Percentiles rank a stretch among this genome's conserved stretches.
These are phyloP conservation scores for Phytophthora pseudosyringae DNA, from an alignment of 352 stramenopile species.

Conservation along the genomic window DNA sequence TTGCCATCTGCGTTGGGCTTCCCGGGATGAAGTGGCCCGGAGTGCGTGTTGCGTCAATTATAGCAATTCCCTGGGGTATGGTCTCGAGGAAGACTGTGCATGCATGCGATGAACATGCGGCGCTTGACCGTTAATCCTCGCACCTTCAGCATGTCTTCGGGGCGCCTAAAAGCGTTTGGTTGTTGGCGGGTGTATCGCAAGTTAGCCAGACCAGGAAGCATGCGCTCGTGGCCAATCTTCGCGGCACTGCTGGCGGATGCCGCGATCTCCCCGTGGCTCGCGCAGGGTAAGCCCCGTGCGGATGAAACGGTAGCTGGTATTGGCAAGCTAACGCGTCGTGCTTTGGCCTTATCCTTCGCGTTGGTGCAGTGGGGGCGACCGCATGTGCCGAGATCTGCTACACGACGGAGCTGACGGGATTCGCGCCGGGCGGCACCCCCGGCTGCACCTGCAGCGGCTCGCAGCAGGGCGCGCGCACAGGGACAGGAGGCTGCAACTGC, in stretches of 20 bases:
- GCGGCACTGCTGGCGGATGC: constrained; percentile 14
- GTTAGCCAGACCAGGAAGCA: constrained; percentile 18
- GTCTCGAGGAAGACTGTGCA: constrained; percentile 17
- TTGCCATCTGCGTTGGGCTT: no score
- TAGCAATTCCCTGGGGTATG: constrained; percentile 10
- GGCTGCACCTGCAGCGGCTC: constrained; percentile 45
- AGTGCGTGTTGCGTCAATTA: constrained; percentile 1
- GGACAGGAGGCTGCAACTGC: constrained; percentile 40
- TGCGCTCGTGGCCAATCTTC: constrained; percentile 23
- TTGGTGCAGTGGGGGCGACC: constrained; percentile 24
- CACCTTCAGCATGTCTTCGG: constrained; percentile 5
- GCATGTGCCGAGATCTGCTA: constrained; percentile 48
- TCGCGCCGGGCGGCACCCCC: constrained; percentile 30
- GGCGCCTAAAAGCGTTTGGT: not conserved
- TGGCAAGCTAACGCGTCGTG: constrained; percentile 9
- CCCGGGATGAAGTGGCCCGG: not conserved
- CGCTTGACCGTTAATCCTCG: constrained; percentile 18
- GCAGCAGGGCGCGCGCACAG: constrained; percentile 27
- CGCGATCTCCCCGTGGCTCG: not conserved
- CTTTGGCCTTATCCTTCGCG: not conserved
- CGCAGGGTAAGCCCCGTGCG: constrained; percentile 11
- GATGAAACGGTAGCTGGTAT: not conserved
- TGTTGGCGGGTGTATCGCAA: constrained; percentile 14
- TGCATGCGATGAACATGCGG: constrained; percentile 1
- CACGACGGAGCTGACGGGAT: constrained; percentile 43